Percentiles rank a stretch among this genome's conserved stretches.
Conservation (phyloP, 331 rosid species). For the Stylosanthes scabra region DNA sequence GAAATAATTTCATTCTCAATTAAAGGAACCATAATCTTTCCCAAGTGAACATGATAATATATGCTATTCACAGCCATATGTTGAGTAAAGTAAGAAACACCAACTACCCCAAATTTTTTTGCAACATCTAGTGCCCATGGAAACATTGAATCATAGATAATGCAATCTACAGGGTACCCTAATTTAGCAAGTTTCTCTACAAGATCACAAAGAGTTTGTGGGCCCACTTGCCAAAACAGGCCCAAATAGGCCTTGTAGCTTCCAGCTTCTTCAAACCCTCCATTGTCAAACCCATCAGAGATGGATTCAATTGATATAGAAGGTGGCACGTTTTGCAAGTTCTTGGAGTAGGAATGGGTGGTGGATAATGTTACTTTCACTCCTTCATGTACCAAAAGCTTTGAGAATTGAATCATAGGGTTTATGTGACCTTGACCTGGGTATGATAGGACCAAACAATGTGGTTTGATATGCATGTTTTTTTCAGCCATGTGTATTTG, state of each 20-base stretch:
- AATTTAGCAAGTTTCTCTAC: constrained; percentile 35
- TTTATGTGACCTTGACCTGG: constrained; percentile 62
- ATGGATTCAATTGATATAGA: constrained; percentile 39
- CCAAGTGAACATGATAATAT: constrained; percentile 42
- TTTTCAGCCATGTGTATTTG: not conserved
- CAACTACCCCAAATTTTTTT: constrained; percentile 42
- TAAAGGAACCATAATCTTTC: constrained; percentile 34
- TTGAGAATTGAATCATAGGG: constrained; percentile 59
- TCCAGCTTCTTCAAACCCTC: constrained; percentile 3
- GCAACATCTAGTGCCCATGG: constrained; percentile 52
- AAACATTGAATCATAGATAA: constrained; percentile 48
- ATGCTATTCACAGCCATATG: constrained; percentile 46
- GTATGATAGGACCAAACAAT: constrained; percentile 45
- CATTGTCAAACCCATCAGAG: constrained; percentile 55
- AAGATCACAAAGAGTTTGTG: constrained; percentile 38
- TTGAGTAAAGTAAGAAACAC: constrained; percentile 57
- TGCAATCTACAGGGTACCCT: constrained; percentile 40
- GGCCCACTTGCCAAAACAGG: constrained; percentile 36
- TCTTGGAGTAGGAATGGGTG: constrained; percentile 30
- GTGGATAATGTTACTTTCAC: constrained; percentile 45
- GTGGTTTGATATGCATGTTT: not conserved
- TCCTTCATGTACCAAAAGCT: constrained; percentile 51
- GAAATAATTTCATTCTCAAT: constrained; percentile 24
- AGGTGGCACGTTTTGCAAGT: not conserved
- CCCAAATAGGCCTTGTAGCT: constrained; percentile 14